Evolutionary conservation across 768 basidiomycete species (phyloP).

Genomic region (Cantharellus anzutake): DNA sequence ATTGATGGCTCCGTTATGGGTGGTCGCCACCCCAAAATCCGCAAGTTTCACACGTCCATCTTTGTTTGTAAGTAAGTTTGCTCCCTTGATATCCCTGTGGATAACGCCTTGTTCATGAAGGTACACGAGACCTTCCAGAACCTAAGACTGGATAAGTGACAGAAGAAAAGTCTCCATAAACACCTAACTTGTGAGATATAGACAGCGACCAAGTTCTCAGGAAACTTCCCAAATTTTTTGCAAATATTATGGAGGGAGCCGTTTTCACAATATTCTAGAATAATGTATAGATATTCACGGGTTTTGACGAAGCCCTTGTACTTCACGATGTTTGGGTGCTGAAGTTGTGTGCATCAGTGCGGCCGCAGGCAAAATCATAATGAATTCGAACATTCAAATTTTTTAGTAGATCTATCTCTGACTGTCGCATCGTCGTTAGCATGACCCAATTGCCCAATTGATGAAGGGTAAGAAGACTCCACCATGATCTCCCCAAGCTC

Average conservation of each 20-base stretch:
- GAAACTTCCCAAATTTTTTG: slow-evolving; percentile 97
- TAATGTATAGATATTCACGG: slow-evolving; percentile 85
- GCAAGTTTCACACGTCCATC: slow-evolving; percentile 98
- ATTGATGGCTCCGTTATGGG: slow-evolving; percentile 50
- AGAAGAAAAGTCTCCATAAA: neutral
- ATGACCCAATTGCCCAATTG: neutral
- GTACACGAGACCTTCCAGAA: slow-evolving; percentile 87
- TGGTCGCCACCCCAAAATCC: slow-evolving; percentile 91
- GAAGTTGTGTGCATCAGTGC: slow-evolving; percentile 2
- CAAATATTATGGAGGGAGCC: slow-evolving; percentile 89
- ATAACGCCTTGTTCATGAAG: slow-evolving; percentile 99
- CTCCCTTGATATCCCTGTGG: slow-evolving; percentile 97
- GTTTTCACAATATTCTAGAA: slow-evolving; percentile 98
- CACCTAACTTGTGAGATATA: slow-evolving; percentile 60
- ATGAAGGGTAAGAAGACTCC: no score
- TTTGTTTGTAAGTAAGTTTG: slow-evolving; percentile 96
- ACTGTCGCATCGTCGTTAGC: slow-evolving; percentile 27
- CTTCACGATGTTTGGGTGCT: slow-evolving; percentile 97
- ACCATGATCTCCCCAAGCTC: slow-evolving; percentile 98
- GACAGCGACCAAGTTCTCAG: slow-evolving; percentile 87
- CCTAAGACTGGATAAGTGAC: slow-evolving; percentile 14
- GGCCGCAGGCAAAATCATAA: neutral
- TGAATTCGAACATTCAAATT: slow-evolving; percentile 55
- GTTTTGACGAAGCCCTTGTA: slow-evolving; percentile 98
- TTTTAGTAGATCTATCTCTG: slow-evolving; percentile 93